phyloP scores from a whole-genome alignment of 805 yeast species.

The Hanseniaspora lindneri region DNA sequence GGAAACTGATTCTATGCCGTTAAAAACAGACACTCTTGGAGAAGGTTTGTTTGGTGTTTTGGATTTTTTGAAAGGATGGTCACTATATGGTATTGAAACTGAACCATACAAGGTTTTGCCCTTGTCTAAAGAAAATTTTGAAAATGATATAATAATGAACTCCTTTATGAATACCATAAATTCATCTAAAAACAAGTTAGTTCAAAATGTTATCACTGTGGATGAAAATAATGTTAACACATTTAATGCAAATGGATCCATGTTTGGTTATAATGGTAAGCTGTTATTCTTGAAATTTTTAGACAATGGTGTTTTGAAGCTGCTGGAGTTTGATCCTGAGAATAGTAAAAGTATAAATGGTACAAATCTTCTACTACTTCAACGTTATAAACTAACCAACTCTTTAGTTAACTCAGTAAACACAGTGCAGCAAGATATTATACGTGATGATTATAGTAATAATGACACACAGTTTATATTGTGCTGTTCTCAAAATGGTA shows the following conservation, averaged over 20 bases:
- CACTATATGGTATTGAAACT: constrained; percentile 82
- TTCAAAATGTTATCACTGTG: constrained; percentile 49
- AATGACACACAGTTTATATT: constrained; percentile 25
- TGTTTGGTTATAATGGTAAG: constrained; percentile 66
- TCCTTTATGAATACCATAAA: constrained; percentile 7
- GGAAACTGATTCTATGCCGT: constrained; percentile 69
- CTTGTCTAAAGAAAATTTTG: constrained; percentile 60
- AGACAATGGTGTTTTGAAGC: constrained; percentile 45
- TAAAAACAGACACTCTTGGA: constrained; percentile 72
- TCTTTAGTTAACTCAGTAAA: constrained; percentile 4
- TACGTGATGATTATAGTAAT: constrained; percentile 3
- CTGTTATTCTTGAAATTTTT: constrained; percentile 61
- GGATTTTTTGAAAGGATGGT: constrained; percentile 58
- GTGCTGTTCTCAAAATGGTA: constrained; percentile 72
- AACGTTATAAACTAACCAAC: constrained; percentile 4
- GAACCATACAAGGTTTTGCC: constrained; percentile 82
- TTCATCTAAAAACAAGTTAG: neutral
- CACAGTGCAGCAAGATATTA: constrained; percentile 5
- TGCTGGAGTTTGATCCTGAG: constrained; percentile 39
- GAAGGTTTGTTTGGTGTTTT: constrained; percentile 62
- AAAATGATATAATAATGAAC: constrained; percentile 53
- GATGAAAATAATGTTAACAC: constrained; percentile 58
- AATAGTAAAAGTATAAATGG: constrained; percentile 24
- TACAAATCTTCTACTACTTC: constrained; percentile 25
- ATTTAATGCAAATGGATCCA: constrained; percentile 73